Percentiles rank a stretch among this genome's conserved stretches.
Conservation (phyloP, 2,329 filamentous ascomycete genomes). For the Ceratocystis cacaofunesta region DNA sequence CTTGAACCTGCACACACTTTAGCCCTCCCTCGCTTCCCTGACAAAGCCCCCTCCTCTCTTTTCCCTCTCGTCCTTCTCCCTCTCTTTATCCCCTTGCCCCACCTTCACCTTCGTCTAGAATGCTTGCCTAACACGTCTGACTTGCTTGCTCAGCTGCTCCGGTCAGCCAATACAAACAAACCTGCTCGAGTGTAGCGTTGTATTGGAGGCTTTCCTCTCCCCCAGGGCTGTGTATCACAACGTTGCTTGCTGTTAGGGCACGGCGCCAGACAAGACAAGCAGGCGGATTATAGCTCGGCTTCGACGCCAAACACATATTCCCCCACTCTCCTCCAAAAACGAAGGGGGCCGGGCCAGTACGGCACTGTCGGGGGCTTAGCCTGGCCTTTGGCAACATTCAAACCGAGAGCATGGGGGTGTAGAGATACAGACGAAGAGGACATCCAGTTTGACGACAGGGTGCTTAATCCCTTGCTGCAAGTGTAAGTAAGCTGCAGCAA, state of each 20-base stretch:
- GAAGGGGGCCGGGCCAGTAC: too few species aligned
- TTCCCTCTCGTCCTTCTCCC: not conserved
- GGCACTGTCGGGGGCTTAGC: not conserved
- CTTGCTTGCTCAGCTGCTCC: not conserved
- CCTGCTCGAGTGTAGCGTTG: not conserved
- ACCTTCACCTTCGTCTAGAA: not conserved
- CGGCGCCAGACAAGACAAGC: not conserved
- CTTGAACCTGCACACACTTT: constrained; percentile 1
- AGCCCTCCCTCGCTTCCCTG: not conserved
- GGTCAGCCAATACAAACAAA: not conserved
- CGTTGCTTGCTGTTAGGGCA: not conserved
- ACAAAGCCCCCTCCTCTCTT: not conserved
- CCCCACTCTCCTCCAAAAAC: not conserved
- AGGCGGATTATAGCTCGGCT: not conserved
- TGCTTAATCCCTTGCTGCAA: not conserved
- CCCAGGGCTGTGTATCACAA: not conserved
- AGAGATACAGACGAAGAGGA: too few species aligned
- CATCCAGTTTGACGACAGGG: too few species aligned
- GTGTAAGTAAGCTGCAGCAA: not conserved
- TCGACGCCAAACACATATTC: not conserved
- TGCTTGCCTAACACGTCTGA: not conserved
- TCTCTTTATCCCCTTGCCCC: not conserved
- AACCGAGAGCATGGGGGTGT: not conserved
- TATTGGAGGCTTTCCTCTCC: not conserved
- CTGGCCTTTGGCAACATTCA: not conserved